These are phyloP conservation scores for Raffaelea deltoideospora DNA, from an alignment of 2,329 filamentous ascomycete species.

Conservation along the genomic window DNA sequence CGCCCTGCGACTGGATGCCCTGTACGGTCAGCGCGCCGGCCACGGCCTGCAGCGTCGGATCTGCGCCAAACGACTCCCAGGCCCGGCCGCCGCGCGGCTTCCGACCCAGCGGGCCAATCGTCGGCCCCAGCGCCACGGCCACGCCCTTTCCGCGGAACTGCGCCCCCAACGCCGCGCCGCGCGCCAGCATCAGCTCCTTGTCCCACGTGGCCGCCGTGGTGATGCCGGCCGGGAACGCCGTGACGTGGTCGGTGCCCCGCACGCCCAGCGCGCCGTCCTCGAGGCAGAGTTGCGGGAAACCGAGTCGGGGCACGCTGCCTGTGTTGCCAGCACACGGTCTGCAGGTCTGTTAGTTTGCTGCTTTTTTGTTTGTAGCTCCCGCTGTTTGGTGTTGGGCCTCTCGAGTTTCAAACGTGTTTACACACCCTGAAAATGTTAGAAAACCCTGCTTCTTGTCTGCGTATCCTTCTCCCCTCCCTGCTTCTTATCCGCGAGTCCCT, in stretches of 20 bases:
- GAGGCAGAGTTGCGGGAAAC: slow-evolving; percentile 56
- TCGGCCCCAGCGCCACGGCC: slow-evolving; percentile 55
- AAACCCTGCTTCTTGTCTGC: too few relatives aligned
- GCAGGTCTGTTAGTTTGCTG: neutral
- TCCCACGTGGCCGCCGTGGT: slow-evolving; percentile 62
- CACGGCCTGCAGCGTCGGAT: slow-evolving; percentile 56
- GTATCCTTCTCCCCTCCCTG: too few relatives aligned
- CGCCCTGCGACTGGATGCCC: slow-evolving; percentile 68
- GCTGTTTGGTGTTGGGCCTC: too few relatives aligned
- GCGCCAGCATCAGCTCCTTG: slow-evolving; percentile 53
- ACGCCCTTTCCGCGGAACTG: slow-evolving; percentile 62
- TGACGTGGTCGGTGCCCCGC: slow-evolving; percentile 57
- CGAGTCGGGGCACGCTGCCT: slow-evolving; percentile 53
- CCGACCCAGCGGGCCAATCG: slow-evolving; percentile 55
- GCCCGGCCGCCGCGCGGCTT: slow-evolving; percentile 59
- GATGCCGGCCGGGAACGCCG: slow-evolving; percentile 67
- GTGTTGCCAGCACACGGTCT: slow-evolving; percentile 63
- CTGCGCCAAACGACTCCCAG: slow-evolving; percentile 61
- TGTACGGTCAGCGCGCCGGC: slow-evolving; percentile 57
- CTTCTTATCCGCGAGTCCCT: too few relatives aligned
- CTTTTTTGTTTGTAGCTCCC: too few relatives aligned
- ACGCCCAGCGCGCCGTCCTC: slow-evolving; percentile 60
- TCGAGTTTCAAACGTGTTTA: too few relatives aligned
- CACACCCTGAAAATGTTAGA: too few relatives aligned
- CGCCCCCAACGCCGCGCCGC: slow-evolving; percentile 52